phyloP scores from a whole-genome alignment of 2,329 filamentous ascomycete species.

The Xylogone sp. region DNA sequence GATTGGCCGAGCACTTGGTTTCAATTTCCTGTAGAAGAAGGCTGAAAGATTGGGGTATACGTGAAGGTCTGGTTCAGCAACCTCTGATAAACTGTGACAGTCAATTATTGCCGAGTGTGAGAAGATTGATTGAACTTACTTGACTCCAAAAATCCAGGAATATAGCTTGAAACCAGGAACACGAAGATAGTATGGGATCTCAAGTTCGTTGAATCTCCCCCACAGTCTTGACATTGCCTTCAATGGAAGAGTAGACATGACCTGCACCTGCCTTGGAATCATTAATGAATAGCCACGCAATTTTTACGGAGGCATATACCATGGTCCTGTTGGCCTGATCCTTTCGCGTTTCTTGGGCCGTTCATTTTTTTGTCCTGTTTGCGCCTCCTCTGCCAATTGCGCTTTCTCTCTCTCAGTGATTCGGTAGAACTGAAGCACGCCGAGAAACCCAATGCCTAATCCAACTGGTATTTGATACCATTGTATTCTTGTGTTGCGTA shows the following conservation, averaged over 20 bases:
- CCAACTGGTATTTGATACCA: conserved; percentile 71
- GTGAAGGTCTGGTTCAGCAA: conserved; percentile 83
- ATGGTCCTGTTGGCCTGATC: conserved; percentile 64
- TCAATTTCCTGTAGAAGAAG: conserved; percentile 95
- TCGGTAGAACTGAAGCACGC: conserved; percentile 60
- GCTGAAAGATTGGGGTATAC: conserved; percentile 88
- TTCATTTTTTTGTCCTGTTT: conserved; percentile 40
- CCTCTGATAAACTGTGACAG: conserved; percentile 66
- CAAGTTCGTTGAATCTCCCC: conserved; percentile 71
- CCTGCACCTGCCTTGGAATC: conserved; percentile 56
- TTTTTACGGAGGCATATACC: conserved; percentile 34
- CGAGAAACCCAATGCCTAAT: conserved; percentile 64
- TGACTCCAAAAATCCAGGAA: conserved; percentile 69
- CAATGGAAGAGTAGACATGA: conserved; percentile 70
- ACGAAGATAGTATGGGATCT: conserved; percentile 66
- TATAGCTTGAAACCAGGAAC: conserved; percentile 73
- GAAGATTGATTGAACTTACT: conserved; percentile 36
- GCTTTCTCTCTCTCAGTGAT: conserved; percentile 47
- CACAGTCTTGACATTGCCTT: conserved; percentile 69
- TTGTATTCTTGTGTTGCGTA: conserved; percentile 61
- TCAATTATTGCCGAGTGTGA: conserved; percentile 12
- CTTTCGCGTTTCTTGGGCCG: conserved; percentile 43
- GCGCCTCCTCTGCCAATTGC: conserved; percentile 30
- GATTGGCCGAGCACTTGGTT: conserved; percentile 80
- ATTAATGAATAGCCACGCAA: conserved; percentile 9